phyloP scores from a whole-genome alignment of 495 filamentous ascomycete genomes.

The Filosporella fistucella region DNA sequence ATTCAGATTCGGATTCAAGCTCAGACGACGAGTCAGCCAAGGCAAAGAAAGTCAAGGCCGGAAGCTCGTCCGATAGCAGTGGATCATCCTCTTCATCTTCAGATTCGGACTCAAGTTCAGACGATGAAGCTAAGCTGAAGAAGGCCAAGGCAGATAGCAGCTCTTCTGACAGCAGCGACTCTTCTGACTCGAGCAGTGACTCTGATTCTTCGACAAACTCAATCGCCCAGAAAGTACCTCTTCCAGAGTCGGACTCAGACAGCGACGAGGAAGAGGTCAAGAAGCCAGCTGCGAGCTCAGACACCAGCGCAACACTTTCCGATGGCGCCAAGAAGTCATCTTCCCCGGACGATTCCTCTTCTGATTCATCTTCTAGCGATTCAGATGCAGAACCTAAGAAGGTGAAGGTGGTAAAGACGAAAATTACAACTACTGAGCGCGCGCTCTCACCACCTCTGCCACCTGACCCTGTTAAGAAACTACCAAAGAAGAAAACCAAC shows the following conservation, averaged over 20 bases:
- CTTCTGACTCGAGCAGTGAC: slow-evolving; percentile 35
- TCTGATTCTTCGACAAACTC: slow-evolving; percentile 25
- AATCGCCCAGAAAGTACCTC: slow-evolving; percentile 19
- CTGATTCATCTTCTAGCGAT: slow-evolving; percentile 20
- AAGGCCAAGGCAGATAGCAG: slow-evolving; percentile 17
- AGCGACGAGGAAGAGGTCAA: slow-evolving; percentile 23
- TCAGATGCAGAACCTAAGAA: slow-evolving; percentile 29
- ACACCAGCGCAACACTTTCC: slow-evolving; percentile 27
- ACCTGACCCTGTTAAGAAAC: slow-evolving; percentile 39
- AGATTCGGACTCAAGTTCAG: slow-evolving; percentile 22
- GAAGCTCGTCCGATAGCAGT: too few relatives aligned
- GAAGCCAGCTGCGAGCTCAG: slow-evolving; percentile 14
- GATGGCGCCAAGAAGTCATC: slow-evolving; percentile 20
- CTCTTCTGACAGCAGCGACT: slow-evolving; percentile 21
- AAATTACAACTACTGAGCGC: slow-evolving; percentile 18
- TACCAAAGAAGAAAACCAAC: slow-evolving; percentile 45
- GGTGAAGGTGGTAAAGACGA: slow-evolving; percentile 27
- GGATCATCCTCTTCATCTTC: too few relatives aligned
- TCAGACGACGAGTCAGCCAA: slow-evolving; percentile 27
- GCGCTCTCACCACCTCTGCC: slow-evolving; percentile 37
- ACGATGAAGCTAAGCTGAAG: slow-evolving; percentile 24
- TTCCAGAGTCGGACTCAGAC: slow-evolving; percentile 22
- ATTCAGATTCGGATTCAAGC: slow-evolving; percentile 34
- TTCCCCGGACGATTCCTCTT: slow-evolving; percentile 16
- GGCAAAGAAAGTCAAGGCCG: too few relatives aligned